phyloP scores from a whole-genome alignment of 1,139 yeast species.

The Suhomyces yuchorum region DNA sequence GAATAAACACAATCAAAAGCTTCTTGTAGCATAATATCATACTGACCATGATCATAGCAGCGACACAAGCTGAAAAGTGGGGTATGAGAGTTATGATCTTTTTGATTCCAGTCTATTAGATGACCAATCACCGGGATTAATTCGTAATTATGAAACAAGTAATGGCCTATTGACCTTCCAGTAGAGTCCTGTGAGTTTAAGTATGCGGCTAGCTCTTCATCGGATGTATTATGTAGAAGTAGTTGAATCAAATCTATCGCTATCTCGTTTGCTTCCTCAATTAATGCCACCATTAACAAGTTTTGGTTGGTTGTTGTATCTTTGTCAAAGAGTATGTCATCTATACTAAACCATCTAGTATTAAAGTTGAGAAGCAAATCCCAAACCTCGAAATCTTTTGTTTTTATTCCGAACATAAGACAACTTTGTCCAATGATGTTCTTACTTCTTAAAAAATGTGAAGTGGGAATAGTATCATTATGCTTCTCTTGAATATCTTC shows the following conservation, averaged over 20 bases:
- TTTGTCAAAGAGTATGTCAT: conserved; percentile 66
- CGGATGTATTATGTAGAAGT: conserved; percentile 44
- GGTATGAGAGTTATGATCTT: conserved; percentile 71
- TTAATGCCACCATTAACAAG: conserved; percentile 62
- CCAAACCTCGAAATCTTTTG: conserved; percentile 48
- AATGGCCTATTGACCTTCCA: conserved; percentile 72
- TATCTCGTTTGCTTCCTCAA: conserved; percentile 52
- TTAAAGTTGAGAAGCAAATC: conserved; percentile 44
- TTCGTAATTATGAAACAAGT: conserved; percentile 60
- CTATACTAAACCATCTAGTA: conserved; percentile 56
- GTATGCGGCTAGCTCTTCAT: conserved; percentile 50
- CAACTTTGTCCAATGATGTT: conserved; percentile 70
- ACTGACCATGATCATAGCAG: conserved; percentile 77
- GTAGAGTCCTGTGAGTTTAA: conserved; percentile 52
- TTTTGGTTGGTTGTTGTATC: conserved; percentile 53
- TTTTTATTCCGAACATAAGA: conserved; percentile 53
- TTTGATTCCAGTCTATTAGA: conserved; percentile 67
- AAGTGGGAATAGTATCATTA: conserved; percentile 29
- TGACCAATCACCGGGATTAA: conserved; percentile 58
- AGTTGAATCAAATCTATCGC: conserved; percentile 51
- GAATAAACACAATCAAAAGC: conserved; percentile 49
- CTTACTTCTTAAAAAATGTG: conserved; percentile 52
- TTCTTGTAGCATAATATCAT: conserved; percentile 48
- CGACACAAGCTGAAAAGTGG: conserved; percentile 78
- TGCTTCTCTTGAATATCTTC: conserved; percentile 18